A percentile compares a stretch with the other conserved stretches of the same genome.
These are phyloP conservation scores for Closterium sp. DNA, from an alignment of 139 green algal species.

Conservation along the genomic window DNA sequence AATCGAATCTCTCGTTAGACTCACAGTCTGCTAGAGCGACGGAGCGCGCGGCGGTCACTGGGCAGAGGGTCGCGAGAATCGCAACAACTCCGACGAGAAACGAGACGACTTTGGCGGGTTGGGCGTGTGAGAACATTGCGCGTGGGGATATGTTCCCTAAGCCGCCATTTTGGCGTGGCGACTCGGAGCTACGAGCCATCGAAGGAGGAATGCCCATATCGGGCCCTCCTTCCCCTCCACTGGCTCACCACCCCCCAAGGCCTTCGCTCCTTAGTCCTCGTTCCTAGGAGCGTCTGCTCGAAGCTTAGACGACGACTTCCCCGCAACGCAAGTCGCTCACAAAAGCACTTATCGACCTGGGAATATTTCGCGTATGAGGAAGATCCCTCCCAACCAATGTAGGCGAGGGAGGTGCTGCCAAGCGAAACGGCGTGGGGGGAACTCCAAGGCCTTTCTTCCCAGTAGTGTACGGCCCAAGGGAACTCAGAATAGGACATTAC, in stretches of 20 bases:
- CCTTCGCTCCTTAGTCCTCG: not conserved
- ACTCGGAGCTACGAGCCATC: not conserved
- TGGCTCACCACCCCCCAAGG: not conserved
- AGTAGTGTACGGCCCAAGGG: not conserved
- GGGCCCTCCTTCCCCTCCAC: not conserved
- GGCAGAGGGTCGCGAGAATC: not conserved
- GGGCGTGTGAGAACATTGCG: not conserved
- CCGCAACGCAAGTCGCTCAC: not conserved
- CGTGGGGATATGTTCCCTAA: not conserved
- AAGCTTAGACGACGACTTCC: not conserved
- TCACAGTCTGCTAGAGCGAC: not conserved
- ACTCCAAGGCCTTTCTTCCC: too few relatives aligned
- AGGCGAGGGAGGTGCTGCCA: not conserved
- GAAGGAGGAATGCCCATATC: not conserved
- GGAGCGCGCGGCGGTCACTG: not conserved
- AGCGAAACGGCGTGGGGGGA: not conserved
- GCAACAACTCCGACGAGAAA: not conserved
- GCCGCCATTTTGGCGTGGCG: not conserved
- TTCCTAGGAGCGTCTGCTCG: not conserved
- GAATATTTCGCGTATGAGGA: too few relatives aligned
- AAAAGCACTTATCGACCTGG: too few relatives aligned
- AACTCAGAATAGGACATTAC: too few relatives aligned
- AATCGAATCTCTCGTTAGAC: not conserved
- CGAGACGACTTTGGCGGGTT: not conserved
- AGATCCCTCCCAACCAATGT: too few relatives aligned